These are phyloP conservation scores for Erysiphe pulchra DNA, from an alignment of 2,329 filamentous ascomycete species.

Conservation along the genomic window DNA sequence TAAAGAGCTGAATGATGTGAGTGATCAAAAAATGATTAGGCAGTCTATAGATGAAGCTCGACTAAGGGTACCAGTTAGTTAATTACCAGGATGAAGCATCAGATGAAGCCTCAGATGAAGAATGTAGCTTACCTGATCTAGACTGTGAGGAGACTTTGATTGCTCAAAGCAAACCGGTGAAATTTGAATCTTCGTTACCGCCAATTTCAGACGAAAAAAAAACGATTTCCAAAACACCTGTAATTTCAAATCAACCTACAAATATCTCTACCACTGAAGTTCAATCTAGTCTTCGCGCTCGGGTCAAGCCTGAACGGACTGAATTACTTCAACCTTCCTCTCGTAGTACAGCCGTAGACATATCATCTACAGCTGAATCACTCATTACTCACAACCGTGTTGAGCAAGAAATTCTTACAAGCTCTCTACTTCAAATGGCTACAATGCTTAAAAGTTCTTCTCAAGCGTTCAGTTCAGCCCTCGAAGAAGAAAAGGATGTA, in stretches of 20 bases:
- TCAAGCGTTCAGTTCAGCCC: conserved; percentile 39
- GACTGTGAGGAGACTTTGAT: neutral
- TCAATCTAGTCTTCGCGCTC: conserved; percentile 7
- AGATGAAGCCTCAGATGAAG: conserved; percentile 17
- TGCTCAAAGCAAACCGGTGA: conserved; percentile 1
- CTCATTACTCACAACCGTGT: conserved; percentile 50
- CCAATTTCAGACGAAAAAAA: neutral
- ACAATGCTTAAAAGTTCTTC: conserved; percentile 51
- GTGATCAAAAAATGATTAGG: neutral
- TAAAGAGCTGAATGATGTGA: conserved; percentile 38
- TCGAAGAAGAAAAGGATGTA: conserved; percentile 48
- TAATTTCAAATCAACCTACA: conserved; percentile 1
- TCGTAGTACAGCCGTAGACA: conserved; percentile 5
- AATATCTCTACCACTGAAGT: neutral
- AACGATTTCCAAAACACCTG: neutral
- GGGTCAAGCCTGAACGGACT: conserved; percentile 4
- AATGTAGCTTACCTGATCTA: neutral
- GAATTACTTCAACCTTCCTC: conserved; percentile 7
- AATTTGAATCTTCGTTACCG: conserved; percentile 1
- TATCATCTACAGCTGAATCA: conserved; percentile 34
- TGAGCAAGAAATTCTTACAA: conserved; percentile 64
- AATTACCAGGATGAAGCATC: conserved; percentile 13
- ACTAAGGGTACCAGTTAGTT: conserved; percentile 3
- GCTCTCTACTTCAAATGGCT: conserved; percentile 60
- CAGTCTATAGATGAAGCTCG: neutral